A percentile compares a stretch with the other conserved stretches of the same genome.
phyloP scores from a whole-genome alignment of 2,329 filamentous ascomycete species.

The Fusarium sp. region DNA sequence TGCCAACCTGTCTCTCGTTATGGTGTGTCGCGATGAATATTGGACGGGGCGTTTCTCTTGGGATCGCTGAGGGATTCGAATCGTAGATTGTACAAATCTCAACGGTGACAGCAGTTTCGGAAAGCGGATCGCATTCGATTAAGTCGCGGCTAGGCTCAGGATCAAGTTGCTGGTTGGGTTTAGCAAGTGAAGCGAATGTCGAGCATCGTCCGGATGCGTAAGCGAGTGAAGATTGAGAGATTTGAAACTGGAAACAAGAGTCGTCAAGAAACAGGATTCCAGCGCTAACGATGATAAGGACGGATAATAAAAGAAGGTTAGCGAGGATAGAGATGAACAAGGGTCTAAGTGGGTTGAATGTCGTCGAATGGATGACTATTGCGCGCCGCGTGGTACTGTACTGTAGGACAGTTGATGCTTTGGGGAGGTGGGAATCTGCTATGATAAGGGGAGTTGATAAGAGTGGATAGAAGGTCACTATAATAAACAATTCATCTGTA shows the following conservation, averaged over 20 bases:
- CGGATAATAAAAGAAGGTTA: slow-evolving; percentile 34
- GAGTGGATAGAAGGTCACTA: not conserved
- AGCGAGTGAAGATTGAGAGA: slow-evolving; percentile 24
- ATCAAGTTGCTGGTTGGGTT: slow-evolving; percentile 2
- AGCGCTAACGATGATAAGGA: slow-evolving; percentile 11
- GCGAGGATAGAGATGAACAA: slow-evolving; percentile 24
- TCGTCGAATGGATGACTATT: slow-evolving; percentile 37
- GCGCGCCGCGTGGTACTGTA: slow-evolving; percentile 12
- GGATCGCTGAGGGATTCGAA: slow-evolving; percentile 26
- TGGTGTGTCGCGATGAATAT: not conserved
- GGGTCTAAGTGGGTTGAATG: slow-evolving; percentile 30
- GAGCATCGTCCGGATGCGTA: slow-evolving; percentile 37
- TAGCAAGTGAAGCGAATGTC: slow-evolving; percentile 38
- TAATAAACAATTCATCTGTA: not conserved
- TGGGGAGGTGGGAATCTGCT: not conserved
- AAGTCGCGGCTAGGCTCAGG: slow-evolving; percentile 10
- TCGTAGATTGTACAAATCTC: slow-evolving; percentile 9
- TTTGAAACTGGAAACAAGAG: slow-evolving; percentile 28
- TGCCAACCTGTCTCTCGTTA: not conserved
- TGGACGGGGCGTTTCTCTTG: slow-evolving; percentile 11
- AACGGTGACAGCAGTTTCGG: slow-evolving; percentile 11
- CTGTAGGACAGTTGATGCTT: slow-evolving; percentile 10
- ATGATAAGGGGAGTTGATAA: slow-evolving; percentile 32
- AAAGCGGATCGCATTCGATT: not conserved
- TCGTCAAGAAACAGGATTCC: slow-evolving; percentile 22